A percentile compares a stretch with the other conserved stretches of the same genome.
phyloP scores from a whole-genome alignment of 2,329 filamentous ascomycete genomes.

The Aspergillus bombycis region DNA sequence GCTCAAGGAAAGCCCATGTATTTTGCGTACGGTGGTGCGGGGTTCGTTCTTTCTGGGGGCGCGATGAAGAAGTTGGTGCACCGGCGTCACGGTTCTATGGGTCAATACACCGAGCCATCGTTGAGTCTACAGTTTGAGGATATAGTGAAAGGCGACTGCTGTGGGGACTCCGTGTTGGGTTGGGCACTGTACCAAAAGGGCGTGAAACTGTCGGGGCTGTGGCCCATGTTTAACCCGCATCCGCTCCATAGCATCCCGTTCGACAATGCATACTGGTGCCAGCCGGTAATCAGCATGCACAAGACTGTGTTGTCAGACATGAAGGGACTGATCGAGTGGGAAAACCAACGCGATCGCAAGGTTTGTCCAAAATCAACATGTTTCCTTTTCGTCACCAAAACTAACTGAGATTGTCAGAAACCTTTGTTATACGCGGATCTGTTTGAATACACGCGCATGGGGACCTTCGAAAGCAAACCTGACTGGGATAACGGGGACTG shows the following conservation, averaged over 20 bases:
- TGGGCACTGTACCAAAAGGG: slow-evolving; percentile 51
- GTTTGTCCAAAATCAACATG: slow-evolving; percentile 16
- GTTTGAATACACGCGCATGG: slow-evolving; percentile 30
- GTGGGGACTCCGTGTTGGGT: slow-evolving; percentile 57
- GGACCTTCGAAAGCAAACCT: slow-evolving; percentile 19
- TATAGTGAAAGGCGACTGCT: slow-evolving; percentile 52
- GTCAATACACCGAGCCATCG: slow-evolving; percentile 46
- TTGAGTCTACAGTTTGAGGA: slow-evolving; percentile 46
- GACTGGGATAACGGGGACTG: slow-evolving; percentile 42
- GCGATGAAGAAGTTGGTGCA: slow-evolving; percentile 48
- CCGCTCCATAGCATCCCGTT: slow-evolving; percentile 55
- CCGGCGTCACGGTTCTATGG: slow-evolving; percentile 19
- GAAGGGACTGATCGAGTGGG: slow-evolving; percentile 53
- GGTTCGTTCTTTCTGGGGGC: slow-evolving; percentile 51
- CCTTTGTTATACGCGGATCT: slow-evolving; percentile 34
- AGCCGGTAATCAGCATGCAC: slow-evolving; percentile 55
- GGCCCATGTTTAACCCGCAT: slow-evolving; percentile 54
- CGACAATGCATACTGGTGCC: slow-evolving; percentile 54
- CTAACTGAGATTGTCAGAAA: slow-evolving; percentile 10
- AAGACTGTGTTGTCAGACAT: slow-evolving; percentile 54
- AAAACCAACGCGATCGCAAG: slow-evolving; percentile 23
- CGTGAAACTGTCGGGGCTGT: slow-evolving; percentile 52
- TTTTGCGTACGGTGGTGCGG: slow-evolving; percentile 56
- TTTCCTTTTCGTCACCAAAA: neutral
- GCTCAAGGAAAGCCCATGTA: slow-evolving; percentile 30